Conservation (phyloP, 176 grass and related monocot genomes). For the Cenchrus americanus region DNA sequence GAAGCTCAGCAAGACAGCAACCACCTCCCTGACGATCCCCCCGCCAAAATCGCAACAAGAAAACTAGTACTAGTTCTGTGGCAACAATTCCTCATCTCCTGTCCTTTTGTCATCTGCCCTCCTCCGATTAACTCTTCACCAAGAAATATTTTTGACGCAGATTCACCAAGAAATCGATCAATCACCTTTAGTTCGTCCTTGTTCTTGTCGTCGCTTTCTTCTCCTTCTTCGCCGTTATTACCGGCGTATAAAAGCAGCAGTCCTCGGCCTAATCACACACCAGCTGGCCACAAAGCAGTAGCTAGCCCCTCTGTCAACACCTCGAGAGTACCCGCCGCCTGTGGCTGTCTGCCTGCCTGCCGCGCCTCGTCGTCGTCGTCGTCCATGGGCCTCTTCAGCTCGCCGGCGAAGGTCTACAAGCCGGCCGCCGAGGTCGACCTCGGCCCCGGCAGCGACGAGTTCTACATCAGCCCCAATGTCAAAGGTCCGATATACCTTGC, state of each 20-base stretch:
- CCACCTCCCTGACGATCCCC: conserved; percentile 7
- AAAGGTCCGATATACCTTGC: conserved; percentile 56
- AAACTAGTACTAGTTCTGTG: neutral
- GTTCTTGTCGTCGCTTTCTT: neutral
- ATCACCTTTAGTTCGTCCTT: neutral
- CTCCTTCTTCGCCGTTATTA: neutral
- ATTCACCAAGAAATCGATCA: neutral
- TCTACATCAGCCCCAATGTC: conserved; percentile 87
- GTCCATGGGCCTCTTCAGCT: conserved; percentile 77
- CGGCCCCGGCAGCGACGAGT: conserved; percentile 73
- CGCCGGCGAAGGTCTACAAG: conserved; percentile 76
- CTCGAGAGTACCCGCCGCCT: neutral
- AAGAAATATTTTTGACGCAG: neutral
- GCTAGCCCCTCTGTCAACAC: neutral
- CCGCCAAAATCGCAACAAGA: conserved; percentile 22
- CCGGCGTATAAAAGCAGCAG: conserved; percentile 61
- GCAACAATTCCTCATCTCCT: neutral
- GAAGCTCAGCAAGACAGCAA: conserved; percentile 22
- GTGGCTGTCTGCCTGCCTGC: neutral
- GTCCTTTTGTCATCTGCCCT: conserved; percentile 31
- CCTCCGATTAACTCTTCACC: conserved; percentile 3
- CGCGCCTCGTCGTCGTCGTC: neutral
- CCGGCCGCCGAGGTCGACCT: conserved; percentile 77
- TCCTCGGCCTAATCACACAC: conserved; percentile 4
- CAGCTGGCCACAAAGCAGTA: conserved; percentile 14